Conservation (phyloP, 768 basidiomycete species). For the Mycena floridula region DNA sequence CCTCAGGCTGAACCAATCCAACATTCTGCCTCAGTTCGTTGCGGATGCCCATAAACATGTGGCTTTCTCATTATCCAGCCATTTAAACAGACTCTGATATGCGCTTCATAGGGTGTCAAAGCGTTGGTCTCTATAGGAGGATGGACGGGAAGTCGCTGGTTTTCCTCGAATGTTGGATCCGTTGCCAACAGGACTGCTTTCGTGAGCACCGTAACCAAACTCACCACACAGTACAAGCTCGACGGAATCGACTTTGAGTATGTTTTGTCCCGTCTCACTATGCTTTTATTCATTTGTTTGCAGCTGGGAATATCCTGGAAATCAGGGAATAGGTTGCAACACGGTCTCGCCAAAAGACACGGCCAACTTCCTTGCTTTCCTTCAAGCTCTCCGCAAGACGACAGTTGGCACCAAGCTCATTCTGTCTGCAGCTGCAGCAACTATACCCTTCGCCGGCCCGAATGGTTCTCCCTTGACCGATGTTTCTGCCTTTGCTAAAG, state of each 20-base stretch:
- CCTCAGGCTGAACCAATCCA: constrained; percentile 36
- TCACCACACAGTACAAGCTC: constrained; percentile 44
- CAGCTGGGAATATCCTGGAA: constrained; percentile 85
- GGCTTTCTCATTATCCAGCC: too few species aligned
- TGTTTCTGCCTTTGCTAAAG: constrained; percentile 57
- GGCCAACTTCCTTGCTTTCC: constrained; percentile 72
- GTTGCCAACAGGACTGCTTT: constrained; percentile 51
- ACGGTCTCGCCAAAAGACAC: constrained; percentile 56
- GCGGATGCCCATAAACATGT: constrained; percentile 36
- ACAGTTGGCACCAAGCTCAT: constrained; percentile 50
- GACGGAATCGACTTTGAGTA: constrained; percentile 70
- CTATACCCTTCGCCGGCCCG: constrained; percentile 58
- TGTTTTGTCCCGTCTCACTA: constrained; percentile 14
- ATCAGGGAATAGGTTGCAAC: constrained; percentile 68
- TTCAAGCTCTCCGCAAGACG: constrained; percentile 59
- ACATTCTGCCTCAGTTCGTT: constrained; percentile 56
- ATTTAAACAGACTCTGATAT: too few species aligned
- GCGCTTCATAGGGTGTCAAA: constrained; percentile 55
- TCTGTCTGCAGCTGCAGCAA: constrained; percentile 66
- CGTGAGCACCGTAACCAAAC: constrained; percentile 42
- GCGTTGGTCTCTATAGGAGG: constrained; percentile 61
- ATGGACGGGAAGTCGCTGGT: constrained; percentile 60
- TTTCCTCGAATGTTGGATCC: constrained; percentile 52
- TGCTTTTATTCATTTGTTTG: constrained; percentile 1
- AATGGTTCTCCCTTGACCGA: constrained; percentile 52